Conservation (phyloP, 441 rosid genomes). For the Omphalea diandra region DNA sequence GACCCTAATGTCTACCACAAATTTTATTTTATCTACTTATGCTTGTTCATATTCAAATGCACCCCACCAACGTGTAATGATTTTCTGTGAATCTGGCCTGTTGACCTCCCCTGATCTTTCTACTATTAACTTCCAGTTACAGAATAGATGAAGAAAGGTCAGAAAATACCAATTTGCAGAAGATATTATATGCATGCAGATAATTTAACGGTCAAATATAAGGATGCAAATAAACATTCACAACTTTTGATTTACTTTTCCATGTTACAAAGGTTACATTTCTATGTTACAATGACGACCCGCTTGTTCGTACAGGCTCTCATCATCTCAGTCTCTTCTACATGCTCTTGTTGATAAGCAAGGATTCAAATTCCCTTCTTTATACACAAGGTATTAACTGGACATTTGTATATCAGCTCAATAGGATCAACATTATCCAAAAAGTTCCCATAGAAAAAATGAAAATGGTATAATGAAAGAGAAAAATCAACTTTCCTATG, state of each 20-base stretch:
- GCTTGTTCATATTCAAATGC: too few relatives aligned
- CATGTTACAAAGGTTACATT: constrained; percentile 29
- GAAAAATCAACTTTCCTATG: not conserved
- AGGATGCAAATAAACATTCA: not conserved
- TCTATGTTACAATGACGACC: constrained; percentile 18
- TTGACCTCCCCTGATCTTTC: too few relatives aligned
- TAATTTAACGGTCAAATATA: too few relatives aligned
- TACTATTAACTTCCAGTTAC: too few relatives aligned
- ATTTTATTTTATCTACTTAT: too few relatives aligned
- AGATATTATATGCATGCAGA: too few relatives aligned
- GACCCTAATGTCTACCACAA: too few relatives aligned
- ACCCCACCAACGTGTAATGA: too few relatives aligned
- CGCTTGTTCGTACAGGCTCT: constrained; percentile 9
- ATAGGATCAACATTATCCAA: not conserved
- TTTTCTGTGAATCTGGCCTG: too few relatives aligned
- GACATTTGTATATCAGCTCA: constrained; percentile 17
- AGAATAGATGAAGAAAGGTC: too few relatives aligned
- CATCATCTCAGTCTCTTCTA: constrained; percentile 14
- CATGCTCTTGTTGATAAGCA: constrained; percentile 6
- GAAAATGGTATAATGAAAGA: not conserved
- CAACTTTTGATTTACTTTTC: constrained; percentile 10
- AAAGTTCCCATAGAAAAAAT: not conserved
- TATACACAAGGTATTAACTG: constrained; percentile 24
- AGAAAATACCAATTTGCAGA: too few relatives aligned
- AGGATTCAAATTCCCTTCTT: constrained; percentile 19